Conservation (phyloP, 345 rosid species). For the Arabis hirsuta region DNA sequence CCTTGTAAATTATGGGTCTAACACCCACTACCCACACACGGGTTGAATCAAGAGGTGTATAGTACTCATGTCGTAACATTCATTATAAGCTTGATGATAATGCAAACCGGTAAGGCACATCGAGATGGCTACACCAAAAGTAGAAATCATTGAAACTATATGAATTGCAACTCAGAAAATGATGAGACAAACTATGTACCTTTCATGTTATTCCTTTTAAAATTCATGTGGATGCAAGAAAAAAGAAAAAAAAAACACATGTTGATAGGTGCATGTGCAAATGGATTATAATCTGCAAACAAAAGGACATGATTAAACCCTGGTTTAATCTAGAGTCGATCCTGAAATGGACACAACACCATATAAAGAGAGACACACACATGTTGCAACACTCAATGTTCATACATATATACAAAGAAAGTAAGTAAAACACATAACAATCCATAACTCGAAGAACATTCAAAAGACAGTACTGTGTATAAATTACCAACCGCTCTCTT, state of each 20-base stretch:
- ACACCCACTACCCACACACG: no score
- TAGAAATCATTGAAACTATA: slow-evolving; percentile 16
- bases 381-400: slow-evolving; percentile 5
- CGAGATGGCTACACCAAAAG: slow-evolving; percentile 18
- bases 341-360: slow-evolving; percentile 31
- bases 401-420: background rate
- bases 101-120: background rate
- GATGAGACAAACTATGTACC: slow-evolving; percentile 42
- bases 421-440: background rate
- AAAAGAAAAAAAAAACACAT: background rate
- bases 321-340: slow-evolving; percentile 20
- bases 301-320: slow-evolving; percentile 25
- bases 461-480: background rate
- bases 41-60: background rate
- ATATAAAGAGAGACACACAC: slow-evolving; percentile 32
- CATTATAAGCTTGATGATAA: slow-evolving; percentile 9
- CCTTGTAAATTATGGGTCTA: no score
- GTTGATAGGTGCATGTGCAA: slow-evolving; percentile 34
- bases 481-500: background rate
- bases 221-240: background rate
- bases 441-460: background rate
- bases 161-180: slow-evolving; percentile 20
- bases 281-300: slow-evolving; percentile 6
- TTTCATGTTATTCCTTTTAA: slow-evolving; percentile 41
- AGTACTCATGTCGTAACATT: background rate